These are phyloP conservation scores for Corniculantispora saksenae DNA, from an alignment of 2,329 filamentous ascomycete genomes.

Conservation along the genomic window DNA sequence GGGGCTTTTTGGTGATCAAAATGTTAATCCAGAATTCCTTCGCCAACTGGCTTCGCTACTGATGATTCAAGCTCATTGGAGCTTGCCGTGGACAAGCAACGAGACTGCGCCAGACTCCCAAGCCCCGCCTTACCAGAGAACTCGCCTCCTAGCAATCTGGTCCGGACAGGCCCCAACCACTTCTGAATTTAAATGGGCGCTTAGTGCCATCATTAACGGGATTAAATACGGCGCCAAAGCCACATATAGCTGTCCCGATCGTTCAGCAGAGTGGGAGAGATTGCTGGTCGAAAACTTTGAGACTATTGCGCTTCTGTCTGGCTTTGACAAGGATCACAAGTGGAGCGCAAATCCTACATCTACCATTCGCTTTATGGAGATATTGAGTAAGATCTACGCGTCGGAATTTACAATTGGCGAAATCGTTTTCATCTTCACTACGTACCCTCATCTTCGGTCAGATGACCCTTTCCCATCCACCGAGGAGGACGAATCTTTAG, in stretches of 20 bases:
- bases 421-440: constrained; percentile 13
- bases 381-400: constrained; percentile 11
- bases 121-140: constrained; percentile 2
- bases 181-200: constrained; percentile 3
- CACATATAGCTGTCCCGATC: constrained; percentile 4
- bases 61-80: constrained; percentile 4
- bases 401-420: constrained; percentile 12
- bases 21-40: constrained; percentile 16
- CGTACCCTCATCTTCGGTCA: constrained; percentile 3
- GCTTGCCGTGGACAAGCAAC: not conserved
- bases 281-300: not conserved
- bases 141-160: constrained; percentile 8
- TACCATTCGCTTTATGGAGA: constrained; percentile 14
- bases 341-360: constrained; percentile 13
- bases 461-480: constrained; percentile 15
- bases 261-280: constrained; percentile 8
- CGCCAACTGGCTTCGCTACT: constrained; percentile 12
- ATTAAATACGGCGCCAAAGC: not conserved
- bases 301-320: not conserved
- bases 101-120: not conserved
- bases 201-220: not conserved
- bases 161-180: not conserved
- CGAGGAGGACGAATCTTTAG: constrained; percentile 11
- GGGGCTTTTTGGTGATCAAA: constrained; percentile 2
- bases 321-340: not conserved